phyloP scores from a whole-genome alignment of 352 stramenopile genomes.

The Phytophthora cactorum region DNA sequence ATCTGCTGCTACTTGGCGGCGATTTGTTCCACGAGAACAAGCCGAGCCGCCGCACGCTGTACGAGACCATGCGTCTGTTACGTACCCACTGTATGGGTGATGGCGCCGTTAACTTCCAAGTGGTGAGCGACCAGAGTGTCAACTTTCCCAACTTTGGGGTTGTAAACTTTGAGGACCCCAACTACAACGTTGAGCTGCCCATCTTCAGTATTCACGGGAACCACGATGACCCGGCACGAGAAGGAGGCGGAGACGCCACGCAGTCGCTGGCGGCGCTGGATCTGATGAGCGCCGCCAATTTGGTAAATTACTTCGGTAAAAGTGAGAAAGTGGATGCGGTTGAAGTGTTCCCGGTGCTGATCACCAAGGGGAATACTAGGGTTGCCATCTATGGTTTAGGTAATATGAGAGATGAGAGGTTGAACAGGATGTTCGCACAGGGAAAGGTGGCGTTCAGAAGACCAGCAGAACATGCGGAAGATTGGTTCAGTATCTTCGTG shows the following conservation, averaged over 20 bases:
- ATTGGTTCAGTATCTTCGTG: slow-evolving; percentile 99
- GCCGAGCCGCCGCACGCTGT: slow-evolving; percentile 94
- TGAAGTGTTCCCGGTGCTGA: slow-evolving; percentile 95
- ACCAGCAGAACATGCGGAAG: slow-evolving; percentile 70
- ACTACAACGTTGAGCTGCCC: slow-evolving; percentile 94
- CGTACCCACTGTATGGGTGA: slow-evolving; percentile 95
- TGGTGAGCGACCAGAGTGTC: slow-evolving; percentile 91
- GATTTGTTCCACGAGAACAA: slow-evolving; percentile 99
- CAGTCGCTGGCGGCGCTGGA: slow-evolving; percentile 95
- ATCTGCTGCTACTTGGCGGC: slow-evolving; percentile 95
- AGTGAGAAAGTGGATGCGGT: slow-evolving; percentile 93
- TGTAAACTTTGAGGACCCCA: slow-evolving; percentile 98
- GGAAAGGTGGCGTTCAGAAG: slow-evolving; percentile 96
- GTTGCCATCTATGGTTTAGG: slow-evolving; percentile 98
- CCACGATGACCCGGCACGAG: slow-evolving; percentile 98
- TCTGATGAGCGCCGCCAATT: slow-evolving; percentile 93
- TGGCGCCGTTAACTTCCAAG: slow-evolving; percentile 81
- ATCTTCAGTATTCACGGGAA: slow-evolving; percentile 99
- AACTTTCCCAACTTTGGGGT: slow-evolving; percentile 91
- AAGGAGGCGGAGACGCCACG: slow-evolving; percentile 66
- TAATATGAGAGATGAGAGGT: slow-evolving; percentile 98
- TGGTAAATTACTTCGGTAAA: slow-evolving; percentile 99
- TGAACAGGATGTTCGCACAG: slow-evolving; percentile 97
- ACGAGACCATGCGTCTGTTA: slow-evolving; percentile 98
- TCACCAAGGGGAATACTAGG: slow-evolving; percentile 95